Base-by-base conservation (phyloP, 495 filamentous ascomycete species). In the Chaetomium cochliodes region DNA sequence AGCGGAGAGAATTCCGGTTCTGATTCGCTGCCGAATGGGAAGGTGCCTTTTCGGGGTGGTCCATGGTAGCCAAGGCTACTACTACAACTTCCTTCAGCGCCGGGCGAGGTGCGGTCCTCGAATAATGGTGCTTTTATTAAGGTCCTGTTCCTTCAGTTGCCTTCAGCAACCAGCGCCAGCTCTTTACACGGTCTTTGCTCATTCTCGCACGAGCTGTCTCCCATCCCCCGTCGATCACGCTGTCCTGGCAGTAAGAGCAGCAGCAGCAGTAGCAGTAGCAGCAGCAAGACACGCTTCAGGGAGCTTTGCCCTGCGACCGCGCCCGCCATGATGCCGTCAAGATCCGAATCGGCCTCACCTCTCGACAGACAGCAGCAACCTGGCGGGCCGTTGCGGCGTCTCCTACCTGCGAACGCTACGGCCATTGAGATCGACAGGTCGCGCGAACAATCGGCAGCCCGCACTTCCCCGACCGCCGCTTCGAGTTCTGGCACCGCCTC, bases 391-490 rank as follows among this genome's bases (percentile, higher is more conserved):
- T 39, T 70, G 47, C 66, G 69, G 11, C 65, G 65, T 16, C 56
- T 70, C n/a, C 53, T 70, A 44, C 69, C 69, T 1, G 58, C 65
- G n/a, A 41, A n/a, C 11, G 4, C 37, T 28, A 23, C 56, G 13
- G 39, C 23, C 39, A 26, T 22, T 18, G 57, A 41, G 42, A 30
- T 42, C 16, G 33, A 56, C 33, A 39, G 22, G n/a, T 49, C 58
- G 7, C 46, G 16, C 15, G 46, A 39, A 39, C 58, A 33, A 28
- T 25, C 60, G 18, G 15, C 20, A 33, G 18, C 44, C 22, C 51
- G 53, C 44, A 33, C 55, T 22, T 15, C 41, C 9, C 47, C 66
- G 11, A 15, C 53, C 22, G 9, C 58, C 28, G 20, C 6, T 49
- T 16, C 22, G 8, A 16, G 20, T 30, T 16, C 51, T 13, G 42